These are phyloP conservation scores for Fragilariopsis cylindrus DNA, from an alignment of 108 stramenopile species.

Conservation along the genomic window DNA sequence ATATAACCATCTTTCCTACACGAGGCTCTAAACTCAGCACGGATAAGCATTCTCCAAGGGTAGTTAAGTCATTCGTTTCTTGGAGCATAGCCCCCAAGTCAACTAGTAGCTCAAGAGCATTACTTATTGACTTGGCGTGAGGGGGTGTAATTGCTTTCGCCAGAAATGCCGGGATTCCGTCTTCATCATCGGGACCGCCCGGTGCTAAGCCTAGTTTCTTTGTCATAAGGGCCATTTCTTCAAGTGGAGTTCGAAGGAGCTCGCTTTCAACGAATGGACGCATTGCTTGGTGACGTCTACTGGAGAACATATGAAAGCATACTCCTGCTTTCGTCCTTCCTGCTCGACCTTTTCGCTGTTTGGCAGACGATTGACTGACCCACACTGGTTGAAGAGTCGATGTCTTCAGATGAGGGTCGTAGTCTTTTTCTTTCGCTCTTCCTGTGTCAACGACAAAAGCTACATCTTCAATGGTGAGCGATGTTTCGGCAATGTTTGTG, in stretches of 20 bases:
- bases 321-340: slow-evolving; percentile 72
- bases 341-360: slow-evolving; percentile 89
- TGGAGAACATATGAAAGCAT: slow-evolving; percentile 76
- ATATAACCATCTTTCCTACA: slow-evolving; percentile 79
- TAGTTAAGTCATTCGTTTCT: slow-evolving; percentile 76
- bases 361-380: slow-evolving; percentile 81
- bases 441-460: slow-evolving; percentile 79
- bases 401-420: slow-evolving; percentile 84
- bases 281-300: slow-evolving; percentile 54
- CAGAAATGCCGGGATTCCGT: slow-evolving; percentile 72
- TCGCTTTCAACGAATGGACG: slow-evolving; percentile 74
- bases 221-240: slow-evolving; percentile 70
- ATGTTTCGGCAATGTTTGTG: slow-evolving; percentile 96
- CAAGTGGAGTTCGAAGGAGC: slow-evolving; percentile 73
- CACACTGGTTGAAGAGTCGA: slow-evolving; percentile 79
- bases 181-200: slow-evolving; percentile 63
- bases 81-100: slow-evolving; percentile 73
- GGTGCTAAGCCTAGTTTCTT: slow-evolving; percentile 67
- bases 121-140: slow-evolving; percentile 52
- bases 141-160: slow-evolving; percentile 75
- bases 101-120: slow-evolving; percentile 75
- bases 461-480: slow-evolving; percentile 92
- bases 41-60: slow-evolving; percentile 66
- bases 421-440: slow-evolving; percentile 88
- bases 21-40: slow-evolving; percentile 60